A percentile compares a stretch with the other conserved stretches of the same genome.
These are phyloP conservation scores for Schizophyllum amplum DNA, from an alignment of 1,284 basidiomycete genomes.

Conservation along the genomic window DNA sequence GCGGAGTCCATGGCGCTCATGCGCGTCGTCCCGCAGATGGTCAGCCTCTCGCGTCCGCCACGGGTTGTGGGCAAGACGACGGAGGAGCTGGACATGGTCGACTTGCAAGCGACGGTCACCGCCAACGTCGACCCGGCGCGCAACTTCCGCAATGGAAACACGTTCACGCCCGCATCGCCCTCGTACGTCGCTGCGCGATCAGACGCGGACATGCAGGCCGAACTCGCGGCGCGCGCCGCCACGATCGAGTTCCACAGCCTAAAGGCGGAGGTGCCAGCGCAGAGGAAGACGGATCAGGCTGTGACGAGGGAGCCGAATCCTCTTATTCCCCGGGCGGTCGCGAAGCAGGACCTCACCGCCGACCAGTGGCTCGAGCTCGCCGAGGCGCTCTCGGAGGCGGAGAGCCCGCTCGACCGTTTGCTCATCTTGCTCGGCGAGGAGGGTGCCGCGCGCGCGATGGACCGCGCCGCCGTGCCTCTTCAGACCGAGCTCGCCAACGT, in stretches of 20 bases:
- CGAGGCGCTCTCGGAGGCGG: background rate
- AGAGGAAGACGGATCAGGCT: too few species aligned
- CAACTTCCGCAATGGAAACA: conserved; percentile 1
- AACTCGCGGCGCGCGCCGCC: background rate
- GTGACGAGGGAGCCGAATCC: too few species aligned
- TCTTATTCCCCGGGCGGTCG: background rate
- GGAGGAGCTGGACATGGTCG: conserved; percentile 16
- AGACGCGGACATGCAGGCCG: background rate
- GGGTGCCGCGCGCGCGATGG: background rate
- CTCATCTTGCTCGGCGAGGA: background rate
- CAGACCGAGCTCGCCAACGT: too few species aligned
- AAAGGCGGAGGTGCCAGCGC: too few species aligned
- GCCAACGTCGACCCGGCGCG: background rate
- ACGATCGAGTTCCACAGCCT: background rate
- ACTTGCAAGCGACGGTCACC: conserved; percentile 4
- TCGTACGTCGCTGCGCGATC: conserved; percentile 4
- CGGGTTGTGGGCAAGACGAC: conserved; percentile 12
- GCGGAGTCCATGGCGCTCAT: conserved; percentile 7
- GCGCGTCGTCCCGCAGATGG: conserved; percentile 2
- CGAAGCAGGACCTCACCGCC: background rate
- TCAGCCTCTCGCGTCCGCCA: conserved; percentile 3
- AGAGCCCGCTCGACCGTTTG: background rate
- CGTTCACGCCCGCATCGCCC: conserved; percentile 9
- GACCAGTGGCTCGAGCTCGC: background rate
- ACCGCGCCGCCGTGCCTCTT: too few species aligned